Evolutionary conservation across 2,329 filamentous ascomycete species (phyloP), one percentile per base, ranked within the genome.

Genomic region (Nemania diffusa): DNA sequence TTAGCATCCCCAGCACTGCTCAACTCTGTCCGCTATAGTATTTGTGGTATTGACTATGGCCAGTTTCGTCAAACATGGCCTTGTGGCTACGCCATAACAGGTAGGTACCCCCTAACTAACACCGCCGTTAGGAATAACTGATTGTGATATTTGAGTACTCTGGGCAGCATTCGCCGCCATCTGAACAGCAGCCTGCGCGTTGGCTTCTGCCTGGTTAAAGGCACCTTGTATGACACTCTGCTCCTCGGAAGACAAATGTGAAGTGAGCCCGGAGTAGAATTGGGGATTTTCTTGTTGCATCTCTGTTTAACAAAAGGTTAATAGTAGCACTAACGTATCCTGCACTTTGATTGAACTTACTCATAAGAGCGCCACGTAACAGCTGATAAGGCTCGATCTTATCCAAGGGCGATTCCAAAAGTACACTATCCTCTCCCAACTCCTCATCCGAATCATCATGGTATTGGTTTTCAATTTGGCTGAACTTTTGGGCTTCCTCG

Each of bases 351-450:
- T 24, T 24, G 8, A 26, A 88, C 92, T 80, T 89, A 97, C 94
- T 91, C 77, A 95, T 81, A 72, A 98, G 84, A 20, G 92, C 90
- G 69, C 87, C 85, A 78, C 93, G 91, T 87, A 99, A 97, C 69
- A 97, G 84, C 77, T 90, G 88, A 76, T 99, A 99, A 2, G 95
- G 94, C 81, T 99, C 96, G 69, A 99, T 87, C 82, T 96, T 96
- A 80, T 99, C 96, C 26, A 99, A 85, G 17, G 95, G 94, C 13
- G 95, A 97, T 80, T 99, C 96, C 2, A 99, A 88, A 58, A 98
- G 84, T 66, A 93, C 92, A 78, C 94, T 95, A 75, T 98, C 96
- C 79, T 98, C 95, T 20, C 97, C 89, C 52, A 97, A 90, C 62
- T 97, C 94, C 63, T 97, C 94, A 27, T 94, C 92, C 1, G 93